Percentiles rank a stretch among this genome's conserved stretches.
These are phyloP conservation scores for Fagopyrum homotropicum DNA, from an alignment of 148 eudicot species.

Conservation along the genomic window DNA sequence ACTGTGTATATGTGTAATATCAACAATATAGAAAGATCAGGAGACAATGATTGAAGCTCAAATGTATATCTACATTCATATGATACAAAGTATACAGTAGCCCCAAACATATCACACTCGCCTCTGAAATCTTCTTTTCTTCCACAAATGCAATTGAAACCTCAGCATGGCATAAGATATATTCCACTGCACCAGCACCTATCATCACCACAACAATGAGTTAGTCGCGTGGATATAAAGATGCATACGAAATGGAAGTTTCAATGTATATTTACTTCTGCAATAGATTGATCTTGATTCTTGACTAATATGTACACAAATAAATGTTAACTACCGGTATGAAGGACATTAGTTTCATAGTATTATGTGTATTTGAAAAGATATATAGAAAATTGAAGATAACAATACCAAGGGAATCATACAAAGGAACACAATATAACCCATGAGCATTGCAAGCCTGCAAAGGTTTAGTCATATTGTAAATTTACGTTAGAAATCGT, in stretches of 20 bases:
- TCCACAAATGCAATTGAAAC: conserved; percentile 70
- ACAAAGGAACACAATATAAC: conserved; percentile 82
- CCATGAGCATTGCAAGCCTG: conserved; percentile 99
- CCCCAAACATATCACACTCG: conserved; percentile 10
- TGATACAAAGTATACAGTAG: neutral
- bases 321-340: neutral
- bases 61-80: neutral
- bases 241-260: no score
- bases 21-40: no score
- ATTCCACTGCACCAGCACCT: conserved; percentile 97
- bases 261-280: neutral
- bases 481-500: neutral
- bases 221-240: no score
- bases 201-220: conserved; percentile 9
- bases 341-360: no score
- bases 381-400: neutral
- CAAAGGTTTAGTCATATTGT: conserved; percentile 8
- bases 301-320: neutral
- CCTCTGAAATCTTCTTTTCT: conserved; percentile 83
- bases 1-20: no score
- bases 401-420: conserved; percentile 80
- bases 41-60: no score
- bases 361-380: neutral
- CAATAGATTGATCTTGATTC: neutral
- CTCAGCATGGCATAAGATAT: conserved; percentile 80